phyloP scores from a whole-genome alignment of 164 flowering plant species.

The Nelumbo lutea region DNA sequence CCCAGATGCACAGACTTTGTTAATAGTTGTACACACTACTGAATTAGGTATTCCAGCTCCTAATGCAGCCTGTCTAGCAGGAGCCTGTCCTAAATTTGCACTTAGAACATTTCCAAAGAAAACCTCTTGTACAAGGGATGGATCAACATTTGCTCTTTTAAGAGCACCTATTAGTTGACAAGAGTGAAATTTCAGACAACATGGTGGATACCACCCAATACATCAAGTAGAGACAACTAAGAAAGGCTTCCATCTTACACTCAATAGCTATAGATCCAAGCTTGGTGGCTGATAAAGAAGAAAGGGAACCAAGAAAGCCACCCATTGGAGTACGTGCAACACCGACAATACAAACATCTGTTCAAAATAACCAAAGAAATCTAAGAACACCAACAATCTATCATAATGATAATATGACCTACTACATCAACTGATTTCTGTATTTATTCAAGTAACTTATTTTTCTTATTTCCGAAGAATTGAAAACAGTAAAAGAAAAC shows the following conservation, averaged over 20 bases:
- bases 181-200: neutral
- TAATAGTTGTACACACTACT: constrained; percentile 79
- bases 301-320: constrained; percentile 81
- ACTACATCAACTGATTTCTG: neutral
- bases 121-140: constrained; percentile 86
- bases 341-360: constrained; percentile 97
- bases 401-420: neutral
- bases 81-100: constrained; percentile 97
- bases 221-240: neutral
- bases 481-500: constrained; percentile 12
- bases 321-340: constrained; percentile 98
- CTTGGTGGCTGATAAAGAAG: constrained; percentile 81
- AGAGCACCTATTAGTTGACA: constrained; percentile 59
- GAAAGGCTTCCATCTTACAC: constrained; percentile 28
- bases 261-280: constrained; percentile 84
- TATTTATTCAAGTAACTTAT: neutral
- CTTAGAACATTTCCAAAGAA: constrained; percentile 95
- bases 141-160: constrained; percentile 72
- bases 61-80: constrained; percentile 95
- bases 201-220: neutral
- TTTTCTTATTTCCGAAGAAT: neutral
- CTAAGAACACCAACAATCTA: neutral
- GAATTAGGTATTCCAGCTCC: constrained; percentile 91
- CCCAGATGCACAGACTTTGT: constrained; percentile 93
- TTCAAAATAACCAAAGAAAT: constrained; percentile 12